Evolutionary conservation across 2,329 filamentous ascomycete genomes (phyloP).

Genomic region (Trichoderma afroharzianum): DNA sequence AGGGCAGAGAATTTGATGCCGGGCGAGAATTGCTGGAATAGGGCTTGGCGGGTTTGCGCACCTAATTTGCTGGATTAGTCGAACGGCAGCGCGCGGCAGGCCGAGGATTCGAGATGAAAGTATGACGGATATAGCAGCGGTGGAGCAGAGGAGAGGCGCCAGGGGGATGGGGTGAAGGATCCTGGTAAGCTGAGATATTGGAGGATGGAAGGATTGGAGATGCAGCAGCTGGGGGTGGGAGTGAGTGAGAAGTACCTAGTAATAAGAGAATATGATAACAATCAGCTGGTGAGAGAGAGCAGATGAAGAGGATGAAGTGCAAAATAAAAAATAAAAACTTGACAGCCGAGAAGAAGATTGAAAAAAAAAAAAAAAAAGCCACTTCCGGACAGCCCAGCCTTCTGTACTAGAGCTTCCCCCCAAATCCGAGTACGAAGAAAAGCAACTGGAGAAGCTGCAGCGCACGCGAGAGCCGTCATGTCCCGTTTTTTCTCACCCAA

Average conservation of each 20-base stretch:
- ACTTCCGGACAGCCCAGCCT: neutral
- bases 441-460: too few relatives aligned
- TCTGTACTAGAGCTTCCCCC: too few relatives aligned
- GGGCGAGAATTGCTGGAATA: neutral
- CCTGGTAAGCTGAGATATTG: neutral
- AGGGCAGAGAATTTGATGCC: neutral
- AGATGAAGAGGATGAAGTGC: neutral
- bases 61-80: neutral
- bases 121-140: neutral
- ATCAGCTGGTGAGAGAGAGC: neutral
- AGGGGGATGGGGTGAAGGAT: neutral
- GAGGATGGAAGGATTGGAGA: neutral
- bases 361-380: neutral
- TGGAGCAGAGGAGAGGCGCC: slow-evolving; percentile 4
- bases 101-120: slow-evolving; percentile 3
- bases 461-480: too few relatives aligned
- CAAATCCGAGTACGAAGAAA: slow-evolving; percentile 5
- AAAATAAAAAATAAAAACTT: neutral
- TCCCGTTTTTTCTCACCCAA: neutral
- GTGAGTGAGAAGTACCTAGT: too few relatives aligned
- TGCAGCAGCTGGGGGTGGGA: neutral
- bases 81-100: neutral
- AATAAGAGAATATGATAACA: neutral
- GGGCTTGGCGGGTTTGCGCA: neutral
- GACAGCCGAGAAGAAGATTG: too few relatives aligned